Percentiles rank a stretch among this genome's conserved stretches.
Evolutionary conservation across 2,329 filamentous ascomycete species (phyloP).

Genomic region (Hymenoscyphus occultus): DNA sequence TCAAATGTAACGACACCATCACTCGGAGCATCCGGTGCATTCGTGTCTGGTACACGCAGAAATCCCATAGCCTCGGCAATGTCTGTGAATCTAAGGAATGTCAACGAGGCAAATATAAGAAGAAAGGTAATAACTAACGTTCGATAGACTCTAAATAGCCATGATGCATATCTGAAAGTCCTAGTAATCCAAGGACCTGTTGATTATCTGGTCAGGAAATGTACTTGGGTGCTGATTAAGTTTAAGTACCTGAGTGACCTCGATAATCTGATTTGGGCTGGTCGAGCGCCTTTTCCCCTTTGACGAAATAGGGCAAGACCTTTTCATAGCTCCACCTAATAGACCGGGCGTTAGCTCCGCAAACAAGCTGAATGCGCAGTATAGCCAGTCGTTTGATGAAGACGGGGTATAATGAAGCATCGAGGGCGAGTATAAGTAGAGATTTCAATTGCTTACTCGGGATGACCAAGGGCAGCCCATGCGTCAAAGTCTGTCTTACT

Average conservation of each 20-base stretch:
- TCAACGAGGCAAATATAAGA: not conserved
- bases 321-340: conserved; percentile 1
- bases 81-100: not conserved
- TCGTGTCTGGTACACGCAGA: not conserved
- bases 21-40: not conserved
- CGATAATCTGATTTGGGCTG: not conserved
- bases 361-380: not conserved
- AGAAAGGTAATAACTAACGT: not conserved
- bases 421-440: not conserved
- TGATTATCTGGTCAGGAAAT: not conserved
- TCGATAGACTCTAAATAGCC: not conserved
- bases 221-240: not conserved
- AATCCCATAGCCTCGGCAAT: not conserved
- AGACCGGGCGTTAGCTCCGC: not conserved
- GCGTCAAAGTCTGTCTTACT: not conserved
- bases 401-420: not conserved
- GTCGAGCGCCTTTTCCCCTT: not conserved
- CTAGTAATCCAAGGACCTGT: not conserved
- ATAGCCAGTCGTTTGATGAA: not conserved
- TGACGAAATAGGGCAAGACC: not conserved
- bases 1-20: not conserved
- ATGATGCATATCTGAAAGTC: not conserved
- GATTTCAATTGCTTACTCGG: not conserved
- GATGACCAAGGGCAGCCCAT: not conserved
- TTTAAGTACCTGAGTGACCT: not conserved